Conservation (phyloP, 2,329 filamentous ascomycete species). For the Hypoxylon rubiginosum region DNA sequence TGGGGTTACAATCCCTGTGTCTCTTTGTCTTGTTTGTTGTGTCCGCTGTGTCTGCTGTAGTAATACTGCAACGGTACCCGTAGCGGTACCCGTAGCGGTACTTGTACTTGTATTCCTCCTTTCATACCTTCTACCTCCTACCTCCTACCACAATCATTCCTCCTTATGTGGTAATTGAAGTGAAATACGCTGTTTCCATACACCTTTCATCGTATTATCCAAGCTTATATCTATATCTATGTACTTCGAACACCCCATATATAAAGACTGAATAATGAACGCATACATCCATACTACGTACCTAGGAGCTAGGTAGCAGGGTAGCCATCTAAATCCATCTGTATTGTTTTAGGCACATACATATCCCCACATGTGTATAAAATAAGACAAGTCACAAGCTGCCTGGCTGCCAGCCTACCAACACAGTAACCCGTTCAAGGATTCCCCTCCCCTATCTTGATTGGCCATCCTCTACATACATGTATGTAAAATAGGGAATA, state of each 20-base stretch:
- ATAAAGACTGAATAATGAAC: not conserved
- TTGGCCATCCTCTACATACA: slow-evolving; percentile 17
- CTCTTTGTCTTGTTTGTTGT: too few relatives aligned
- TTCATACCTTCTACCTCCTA: not conserved
- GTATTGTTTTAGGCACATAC: slow-evolving; percentile 9
- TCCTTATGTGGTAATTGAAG: slow-evolving; percentile 10
- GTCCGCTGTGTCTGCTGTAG: slow-evolving; percentile 22
- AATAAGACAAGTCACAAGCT: slow-evolving; percentile 39
- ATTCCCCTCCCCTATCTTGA: slow-evolving; percentile 19
- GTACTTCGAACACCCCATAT: not conserved
- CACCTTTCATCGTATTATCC: not conserved
- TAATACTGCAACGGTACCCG: slow-evolving; percentile 8
- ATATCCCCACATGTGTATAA: slow-evolving; percentile 15
- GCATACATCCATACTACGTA: not conserved
- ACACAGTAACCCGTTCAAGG: slow-evolving; percentile 34
- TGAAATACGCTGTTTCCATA: not conserved
- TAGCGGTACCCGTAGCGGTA: not conserved
- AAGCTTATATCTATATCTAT: not conserved
- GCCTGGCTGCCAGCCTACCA: slow-evolving; percentile 13
- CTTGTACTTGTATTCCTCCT: not conserved
- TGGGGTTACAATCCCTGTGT: slow-evolving; percentile 16
- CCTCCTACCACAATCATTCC: not conserved
- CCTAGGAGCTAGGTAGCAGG: not conserved
- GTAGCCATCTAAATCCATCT: not conserved
- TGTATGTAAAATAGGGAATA: slow-evolving; percentile 1